phyloP scores from a whole-genome alignment of 2,329 filamentous ascomycete species.

The Balansia obtecta region DNA sequence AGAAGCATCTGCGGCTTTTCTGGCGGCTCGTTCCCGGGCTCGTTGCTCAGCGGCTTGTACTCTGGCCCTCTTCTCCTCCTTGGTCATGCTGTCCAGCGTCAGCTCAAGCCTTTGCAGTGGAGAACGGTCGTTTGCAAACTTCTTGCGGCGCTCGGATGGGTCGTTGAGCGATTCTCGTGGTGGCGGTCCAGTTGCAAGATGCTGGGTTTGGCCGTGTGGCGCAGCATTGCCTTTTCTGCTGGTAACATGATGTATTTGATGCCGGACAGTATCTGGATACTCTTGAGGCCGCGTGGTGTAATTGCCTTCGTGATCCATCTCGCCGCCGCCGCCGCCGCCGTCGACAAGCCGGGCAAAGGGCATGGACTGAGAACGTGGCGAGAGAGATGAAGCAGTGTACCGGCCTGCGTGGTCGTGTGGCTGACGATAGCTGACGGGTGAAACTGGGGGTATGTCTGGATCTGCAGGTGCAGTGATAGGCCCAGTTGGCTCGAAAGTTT shows the following conservation, averaged over 20 bases:
- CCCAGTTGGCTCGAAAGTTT: conserved; percentile 13
- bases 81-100: conserved; percentile 83
- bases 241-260: conserved; percentile 11
- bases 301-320: conserved; percentile 16
- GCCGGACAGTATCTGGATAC: conserved; percentile 3
- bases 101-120: conserved; percentile 89
- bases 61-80: conserved; percentile 83
- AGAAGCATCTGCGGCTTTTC: conserved; percentile 17
- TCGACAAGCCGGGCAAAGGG: neutral
- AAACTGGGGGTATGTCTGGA: conserved; percentile 48
- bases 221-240: conserved; percentile 12
- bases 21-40: conserved; percentile 48
- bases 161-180: conserved; percentile 26
- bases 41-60: conserved; percentile 71
- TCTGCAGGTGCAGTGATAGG: conserved; percentile 33
- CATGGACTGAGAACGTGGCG: neutral
- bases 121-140: conserved; percentile 70
- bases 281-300: conserved; percentile 11
- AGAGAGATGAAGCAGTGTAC: conserved; percentile 4
- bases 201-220: conserved; percentile 8
- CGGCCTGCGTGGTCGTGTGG: conserved; percentile 22
- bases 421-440: conserved; percentile 44
- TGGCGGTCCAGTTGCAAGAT: conserved; percentile 14
- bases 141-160: conserved; percentile 34
- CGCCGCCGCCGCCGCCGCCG: conserved; percentile 10